Evolutionary conservation across 2,329 filamentous ascomycete genomes (phyloP).

Genomic region (Aspergillus alliaceus): DNA sequence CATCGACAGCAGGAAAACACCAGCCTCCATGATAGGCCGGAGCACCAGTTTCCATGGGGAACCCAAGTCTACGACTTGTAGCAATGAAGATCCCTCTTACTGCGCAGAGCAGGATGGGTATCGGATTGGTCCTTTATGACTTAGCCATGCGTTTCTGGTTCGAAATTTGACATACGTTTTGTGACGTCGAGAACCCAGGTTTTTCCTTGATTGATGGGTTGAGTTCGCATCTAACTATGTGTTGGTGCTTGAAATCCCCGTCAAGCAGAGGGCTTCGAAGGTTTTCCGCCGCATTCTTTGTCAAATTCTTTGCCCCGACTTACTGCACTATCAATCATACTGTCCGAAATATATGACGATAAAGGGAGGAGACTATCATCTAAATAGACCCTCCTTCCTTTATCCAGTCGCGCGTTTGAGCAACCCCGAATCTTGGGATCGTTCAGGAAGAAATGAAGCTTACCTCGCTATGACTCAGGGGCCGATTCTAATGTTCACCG

Average conservation of each 20-base stretch:
- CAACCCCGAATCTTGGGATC: background rate
- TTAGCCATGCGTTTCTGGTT: slow-evolving; percentile 34
- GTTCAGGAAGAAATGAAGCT: slow-evolving; percentile 5
- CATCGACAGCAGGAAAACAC: slow-evolving; percentile 10
- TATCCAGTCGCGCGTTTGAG: background rate
- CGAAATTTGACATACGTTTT: slow-evolving; percentile 17
- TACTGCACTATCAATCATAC: background rate
- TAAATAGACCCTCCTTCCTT: background rate
- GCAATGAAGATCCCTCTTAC: slow-evolving; percentile 39
- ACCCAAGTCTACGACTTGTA: slow-evolving; percentile 41
- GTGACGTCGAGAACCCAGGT: slow-evolving; percentile 6
- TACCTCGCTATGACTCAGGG: slow-evolving; percentile 2
- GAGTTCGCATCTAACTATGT: slow-evolving; percentile 36
- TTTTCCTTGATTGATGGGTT: slow-evolving; percentile 24
- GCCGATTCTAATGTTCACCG: background rate
- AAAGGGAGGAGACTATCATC: background rate
- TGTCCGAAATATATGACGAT: background rate
- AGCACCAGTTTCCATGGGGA: slow-evolving; percentile 31
- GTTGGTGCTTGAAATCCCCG: slow-evolving; percentile 40
- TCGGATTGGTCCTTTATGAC: slow-evolving; percentile 42
- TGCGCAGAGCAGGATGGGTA: slow-evolving; percentile 11
- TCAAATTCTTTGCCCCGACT: slow-evolving; percentile 5
- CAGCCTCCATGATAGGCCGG: slow-evolving; percentile 12
- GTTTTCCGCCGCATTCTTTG: slow-evolving; percentile 4
- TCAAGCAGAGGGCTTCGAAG: slow-evolving; percentile 6